Evolutionary conservation across 75 land plant genomes (phyloP).

Genomic region (Picea sitchensis): DNA sequence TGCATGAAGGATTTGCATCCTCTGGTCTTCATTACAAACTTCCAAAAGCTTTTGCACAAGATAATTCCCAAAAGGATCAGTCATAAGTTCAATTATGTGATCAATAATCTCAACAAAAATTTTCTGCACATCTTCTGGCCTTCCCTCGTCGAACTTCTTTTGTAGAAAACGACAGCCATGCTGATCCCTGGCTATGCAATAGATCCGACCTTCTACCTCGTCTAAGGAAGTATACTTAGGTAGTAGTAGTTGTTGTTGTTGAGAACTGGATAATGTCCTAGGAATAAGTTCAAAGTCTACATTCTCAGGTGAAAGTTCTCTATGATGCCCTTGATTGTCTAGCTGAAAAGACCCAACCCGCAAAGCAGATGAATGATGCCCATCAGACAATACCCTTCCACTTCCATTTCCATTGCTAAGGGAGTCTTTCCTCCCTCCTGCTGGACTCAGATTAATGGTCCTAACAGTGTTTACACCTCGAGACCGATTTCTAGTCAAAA

Average conservation of each 20-base stretch:
- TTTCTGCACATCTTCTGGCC: conserved; percentile 52
- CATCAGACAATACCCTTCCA: not conserved
- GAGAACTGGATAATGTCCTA: too few relatives aligned
- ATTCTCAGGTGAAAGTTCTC: conserved; percentile 9
- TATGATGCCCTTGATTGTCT: conserved; percentile 14
- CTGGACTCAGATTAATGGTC: not conserved
- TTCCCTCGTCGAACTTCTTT: conserved; percentile 52
- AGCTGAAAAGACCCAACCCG: not conserved
- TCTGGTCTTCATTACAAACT: conserved; percentile 65
- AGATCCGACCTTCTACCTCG: conserved; percentile 61
- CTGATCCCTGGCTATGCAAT: conserved; percentile 72
- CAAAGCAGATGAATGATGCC: conserved; percentile 11
- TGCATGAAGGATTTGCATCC: conserved; percentile 47
- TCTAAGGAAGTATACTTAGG: conserved; percentile 45
- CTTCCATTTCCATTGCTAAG: not conserved
- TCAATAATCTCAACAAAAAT: conserved; percentile 60
- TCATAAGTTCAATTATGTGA: conserved; percentile 76
- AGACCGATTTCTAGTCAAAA: conserved; percentile 16
- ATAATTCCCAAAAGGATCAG: conserved; percentile 85
- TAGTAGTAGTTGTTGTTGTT: conserved; percentile 12
- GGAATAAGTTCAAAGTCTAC: not conserved
- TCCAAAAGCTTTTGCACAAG: conserved; percentile 81
- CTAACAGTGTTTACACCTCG: not conserved
- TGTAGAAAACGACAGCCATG: conserved; percentile 81
- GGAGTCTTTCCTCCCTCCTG: conserved; percentile 2